Base-by-base conservation (phyloP, 2,329 filamentous ascomycete species). In the Fusarium palustre region DNA sequence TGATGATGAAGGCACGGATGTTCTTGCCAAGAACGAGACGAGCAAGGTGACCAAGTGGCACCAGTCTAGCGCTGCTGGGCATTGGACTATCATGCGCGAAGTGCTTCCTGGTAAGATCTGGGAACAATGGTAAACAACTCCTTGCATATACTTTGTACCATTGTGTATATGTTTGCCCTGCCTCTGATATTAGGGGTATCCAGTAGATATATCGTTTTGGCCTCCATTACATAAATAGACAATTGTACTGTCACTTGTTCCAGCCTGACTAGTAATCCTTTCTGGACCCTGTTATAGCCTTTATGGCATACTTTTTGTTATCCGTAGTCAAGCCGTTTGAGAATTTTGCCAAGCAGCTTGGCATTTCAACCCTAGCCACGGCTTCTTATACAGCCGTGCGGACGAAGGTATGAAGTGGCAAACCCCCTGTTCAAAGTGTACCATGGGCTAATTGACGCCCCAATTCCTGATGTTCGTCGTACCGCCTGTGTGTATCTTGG, bases 1-100 rank as follows among this genome's bases (percentile, higher is more conserved):
- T n/a, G 79, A 82, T 16, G 72, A 76, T 59, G 80, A 81, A 36
- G 80, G 83, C 70, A 81, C 83, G 2, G 83, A 83, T 6, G 76
- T 93, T 1, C 79, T 96, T 75, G 83, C 80, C 30, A 84, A 78
- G 45, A 91, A 90, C 55, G 87, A 91, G 66, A 92, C 91, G 25
- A 83, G 83, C 9, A 85, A 88, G 73, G 83, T 97, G 74, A 86
- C 86, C 57, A 85, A 86, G 76, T 93, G 88, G 84, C 94, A 97
- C 76, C 85, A 89, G 74, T 84, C 88, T 75, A 93, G 92, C 74
- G 94, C 94, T 0, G 77, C 92, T 54, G 92, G 92, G 12, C 96
- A 99, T 81, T 99, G 96, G 96, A 83, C 82, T 43, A 91, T 99
- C 47, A 99, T 99, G 94, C 88, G 96, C 75, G 88, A 83, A 1